Conservation (phyloP, 2,329 filamentous ascomycete species). For the Gnomoniopsis sp. region DNA sequence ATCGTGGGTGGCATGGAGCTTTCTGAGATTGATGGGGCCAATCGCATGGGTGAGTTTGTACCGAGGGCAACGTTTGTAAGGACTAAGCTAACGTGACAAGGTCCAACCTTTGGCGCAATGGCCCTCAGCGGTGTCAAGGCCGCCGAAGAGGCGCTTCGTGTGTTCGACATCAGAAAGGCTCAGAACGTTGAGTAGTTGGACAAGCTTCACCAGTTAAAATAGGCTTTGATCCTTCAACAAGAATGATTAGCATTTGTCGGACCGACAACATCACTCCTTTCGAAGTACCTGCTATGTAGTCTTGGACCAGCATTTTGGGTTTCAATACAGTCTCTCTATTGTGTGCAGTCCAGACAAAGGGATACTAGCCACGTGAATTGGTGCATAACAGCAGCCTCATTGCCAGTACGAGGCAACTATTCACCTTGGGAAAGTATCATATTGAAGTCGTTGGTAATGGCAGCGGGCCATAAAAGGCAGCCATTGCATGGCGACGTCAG, state of each 20-base stretch:
- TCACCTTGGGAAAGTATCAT: too few species aligned
- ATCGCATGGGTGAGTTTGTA: slow-evolving; percentile 69
- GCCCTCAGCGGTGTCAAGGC: slow-evolving; percentile 84
- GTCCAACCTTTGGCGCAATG: slow-evolving; percentile 86
- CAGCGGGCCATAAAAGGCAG: too few species aligned
- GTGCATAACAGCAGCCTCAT: not conserved
- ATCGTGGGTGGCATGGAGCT: slow-evolving; percentile 96
- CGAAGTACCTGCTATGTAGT: not conserved
- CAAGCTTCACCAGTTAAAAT: not conserved
- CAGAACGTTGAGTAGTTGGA: slow-evolving; percentile 61
- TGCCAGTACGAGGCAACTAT: too few species aligned
- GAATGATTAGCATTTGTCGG: not conserved
- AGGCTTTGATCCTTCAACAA: too few species aligned
- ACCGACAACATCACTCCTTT: not conserved
- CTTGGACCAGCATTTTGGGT: not conserved
- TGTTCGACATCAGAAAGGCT: slow-evolving; percentile 74
- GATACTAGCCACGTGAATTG: too few species aligned
- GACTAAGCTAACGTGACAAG: slow-evolving; percentile 47
- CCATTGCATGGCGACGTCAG: too few species aligned
- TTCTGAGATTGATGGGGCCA: slow-evolving; percentile 84
- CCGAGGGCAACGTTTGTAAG: slow-evolving; percentile 63
- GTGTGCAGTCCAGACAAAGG: not conserved
- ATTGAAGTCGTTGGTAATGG: too few species aligned
- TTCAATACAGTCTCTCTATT: not conserved
- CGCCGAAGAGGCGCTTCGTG: slow-evolving; percentile 76